These are phyloP conservation scores for Onygenales sp. DNA, from an alignment of 2,329 filamentous ascomycete genomes.

Conservation along the genomic window DNA sequence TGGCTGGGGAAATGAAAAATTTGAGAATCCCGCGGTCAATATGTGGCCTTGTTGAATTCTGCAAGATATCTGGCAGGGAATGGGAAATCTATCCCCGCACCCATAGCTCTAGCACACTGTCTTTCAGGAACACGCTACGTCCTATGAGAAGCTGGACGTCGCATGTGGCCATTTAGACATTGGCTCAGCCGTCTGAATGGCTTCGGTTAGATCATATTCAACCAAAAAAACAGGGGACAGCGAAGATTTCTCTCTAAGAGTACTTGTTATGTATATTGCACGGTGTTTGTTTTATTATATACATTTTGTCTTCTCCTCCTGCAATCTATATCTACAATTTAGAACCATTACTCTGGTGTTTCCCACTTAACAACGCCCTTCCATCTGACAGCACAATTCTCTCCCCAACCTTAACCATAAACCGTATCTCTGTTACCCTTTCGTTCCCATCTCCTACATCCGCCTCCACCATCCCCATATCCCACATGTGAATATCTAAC, in stretches of 20 bases:
- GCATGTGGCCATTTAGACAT: no score
- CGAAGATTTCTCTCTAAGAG: neutral
- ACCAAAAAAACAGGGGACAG: neutral
- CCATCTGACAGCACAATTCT: slow-evolving; percentile 73
- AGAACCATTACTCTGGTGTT: slow-evolving; percentile 41
- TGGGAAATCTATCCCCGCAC: no score
- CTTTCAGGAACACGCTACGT: no score
- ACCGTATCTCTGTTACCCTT: neutral
- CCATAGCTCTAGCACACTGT: no score
- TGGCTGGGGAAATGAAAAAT: neutral
- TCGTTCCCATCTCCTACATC: slow-evolving; percentile 51
- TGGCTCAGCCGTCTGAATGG: no score
- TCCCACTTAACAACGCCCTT: slow-evolving; percentile 53
- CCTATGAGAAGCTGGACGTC: no score
- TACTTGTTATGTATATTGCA: neutral
- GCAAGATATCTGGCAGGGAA: no score
- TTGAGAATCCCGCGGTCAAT: neutral
- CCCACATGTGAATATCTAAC: slow-evolving; percentile 72
- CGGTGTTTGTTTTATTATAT: neutral
- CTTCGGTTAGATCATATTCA: no score
- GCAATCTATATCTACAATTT: neutral
- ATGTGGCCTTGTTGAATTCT: no score
- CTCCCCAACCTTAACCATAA: slow-evolving; percentile 46
- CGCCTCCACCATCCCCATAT: slow-evolving; percentile 57
- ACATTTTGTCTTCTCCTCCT: neutral